Evolutionary conservation across 768 basidiomycete species (phyloP).

Genomic region (Neoboletus brunneissimus): DNA sequence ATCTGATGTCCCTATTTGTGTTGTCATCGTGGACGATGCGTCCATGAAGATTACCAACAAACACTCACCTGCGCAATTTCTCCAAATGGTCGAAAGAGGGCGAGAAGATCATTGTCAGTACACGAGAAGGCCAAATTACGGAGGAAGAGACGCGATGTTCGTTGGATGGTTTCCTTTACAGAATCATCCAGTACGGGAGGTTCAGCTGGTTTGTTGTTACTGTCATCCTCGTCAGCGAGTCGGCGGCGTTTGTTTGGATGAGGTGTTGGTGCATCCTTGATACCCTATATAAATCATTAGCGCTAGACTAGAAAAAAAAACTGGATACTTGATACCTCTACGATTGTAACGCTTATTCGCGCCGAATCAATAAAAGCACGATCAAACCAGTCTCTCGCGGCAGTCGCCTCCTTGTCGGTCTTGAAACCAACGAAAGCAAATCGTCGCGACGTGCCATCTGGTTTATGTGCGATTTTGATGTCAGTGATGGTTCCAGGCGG

Average conservation of each 20-base stretch:
- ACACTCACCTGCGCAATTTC: constrained; percentile 69
- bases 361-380: constrained; percentile 79
- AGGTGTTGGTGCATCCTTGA: constrained; percentile 64
- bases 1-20: constrained; percentile 50
- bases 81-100: constrained; percentile 68
- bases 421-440: constrained; percentile 96
- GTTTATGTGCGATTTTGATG: constrained; percentile 72
- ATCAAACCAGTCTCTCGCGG: constrained; percentile 82
- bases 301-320: neutral
- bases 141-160: constrained; percentile 81
- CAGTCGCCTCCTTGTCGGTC: constrained; percentile 66
- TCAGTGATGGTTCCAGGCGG: constrained; percentile 80
- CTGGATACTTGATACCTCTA: constrained; percentile 52
- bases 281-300: constrained; percentile 44
- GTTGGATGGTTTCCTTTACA: constrained; percentile 51
- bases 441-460: constrained; percentile 74
- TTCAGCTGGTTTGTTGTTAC: constrained; percentile 6
- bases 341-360: constrained; percentile 68
- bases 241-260: constrained; percentile 70
- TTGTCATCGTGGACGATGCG: constrained; percentile 37
- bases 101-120: constrained; percentile 63
- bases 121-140: constrained; percentile 94
- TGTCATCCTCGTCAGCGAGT: constrained; percentile 50
- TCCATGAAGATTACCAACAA: neutral
- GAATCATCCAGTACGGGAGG: constrained; percentile 30